Conservation (phyloP, 2,329 filamentous ascomycete genomes). For the Apiospora saccharicola region DNA sequence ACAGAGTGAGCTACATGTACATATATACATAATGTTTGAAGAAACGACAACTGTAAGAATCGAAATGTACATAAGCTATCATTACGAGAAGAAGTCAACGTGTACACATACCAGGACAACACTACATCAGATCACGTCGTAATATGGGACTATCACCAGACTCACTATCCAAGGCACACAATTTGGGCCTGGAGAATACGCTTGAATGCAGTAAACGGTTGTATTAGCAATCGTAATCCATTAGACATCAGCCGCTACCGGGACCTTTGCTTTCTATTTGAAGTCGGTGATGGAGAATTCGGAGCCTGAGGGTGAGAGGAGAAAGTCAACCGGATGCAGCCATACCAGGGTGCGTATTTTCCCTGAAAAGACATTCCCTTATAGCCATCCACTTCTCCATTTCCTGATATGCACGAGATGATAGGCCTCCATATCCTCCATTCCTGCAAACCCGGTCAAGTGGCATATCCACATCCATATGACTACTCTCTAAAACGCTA, state of each 20-base stretch:
- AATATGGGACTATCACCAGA: background rate
- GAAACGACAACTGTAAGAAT: conserved; percentile 1
- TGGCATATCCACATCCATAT: background rate
- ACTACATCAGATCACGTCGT: background rate
- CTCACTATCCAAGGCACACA: background rate
- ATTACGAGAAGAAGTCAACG: background rate
- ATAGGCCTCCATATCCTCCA: background rate
- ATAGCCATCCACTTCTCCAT: background rate
- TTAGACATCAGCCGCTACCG: conserved; percentile 8
- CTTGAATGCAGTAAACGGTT: background rate
- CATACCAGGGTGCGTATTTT: background rate
- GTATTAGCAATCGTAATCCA: conserved; percentile 12
- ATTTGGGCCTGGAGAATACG: too few species aligned
- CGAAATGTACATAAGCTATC: background rate
- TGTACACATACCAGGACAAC: background rate
- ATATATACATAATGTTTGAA: conserved; percentile 18
- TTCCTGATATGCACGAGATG: background rate
- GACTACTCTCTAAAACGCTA: conserved; percentile 13
- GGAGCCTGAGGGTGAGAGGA: background rate
- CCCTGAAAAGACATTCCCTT: background rate
- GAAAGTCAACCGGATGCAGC: background rate
- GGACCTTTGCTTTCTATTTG: background rate
- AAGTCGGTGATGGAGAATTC: background rate
- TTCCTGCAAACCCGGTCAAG: background rate
- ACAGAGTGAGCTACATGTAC: conserved; percentile 9